Base-by-base conservation (phyloP, 768 basidiomycete species). In the Russula griseocarnosa region DNA sequence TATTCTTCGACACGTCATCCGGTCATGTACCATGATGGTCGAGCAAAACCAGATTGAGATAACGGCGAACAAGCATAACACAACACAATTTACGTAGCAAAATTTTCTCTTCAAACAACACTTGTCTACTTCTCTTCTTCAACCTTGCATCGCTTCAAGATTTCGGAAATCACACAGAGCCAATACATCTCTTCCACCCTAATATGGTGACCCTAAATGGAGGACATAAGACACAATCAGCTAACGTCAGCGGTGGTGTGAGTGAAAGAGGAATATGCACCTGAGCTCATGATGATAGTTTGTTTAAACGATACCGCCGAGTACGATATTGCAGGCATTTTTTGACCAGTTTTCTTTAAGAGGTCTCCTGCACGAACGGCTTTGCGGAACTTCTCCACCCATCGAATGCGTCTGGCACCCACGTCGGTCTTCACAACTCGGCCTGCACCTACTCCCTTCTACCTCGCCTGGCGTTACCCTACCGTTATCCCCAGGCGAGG, bases 391-490 rank as follows among this genome's bases (percentile, higher is more conserved):
- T 47, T 51, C 49, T 44, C 55, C 55, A 28, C 32, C 40, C 16
- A 42, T 32, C 38, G 16, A 51, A 58, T 22, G 30, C 30, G 30
- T 42, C 56, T 30, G 49, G 47, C 38, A 58, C 22, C 54, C 59
- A 36, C 22, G 46, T 54, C 58, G 28, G 54, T 44, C 38, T 44
- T 30, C 54, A 32, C 30, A 32, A 55, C 53, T 46, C 54, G 30
- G 24, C 32, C 47, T 42, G 47, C 53, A 36, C 30, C 36, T 22
- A 40, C 54, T 26, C 60, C 76, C 80, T 69, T 66, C 81, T 79
- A 68, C 87, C 84, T 83, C 86, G 75, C 88, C 82, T 77, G 85
- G 77, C 85, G 84, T 85, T 74, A 79, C 83, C 80, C 65, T 61
- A 69, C 63, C 66, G 18, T 55, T 66, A 40, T 81, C 69, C 72